These are phyloP conservation scores for Paradendryphiella salina DNA, from an alignment of 2,329 filamentous ascomycete genomes.

Conservation along the genomic window DNA sequence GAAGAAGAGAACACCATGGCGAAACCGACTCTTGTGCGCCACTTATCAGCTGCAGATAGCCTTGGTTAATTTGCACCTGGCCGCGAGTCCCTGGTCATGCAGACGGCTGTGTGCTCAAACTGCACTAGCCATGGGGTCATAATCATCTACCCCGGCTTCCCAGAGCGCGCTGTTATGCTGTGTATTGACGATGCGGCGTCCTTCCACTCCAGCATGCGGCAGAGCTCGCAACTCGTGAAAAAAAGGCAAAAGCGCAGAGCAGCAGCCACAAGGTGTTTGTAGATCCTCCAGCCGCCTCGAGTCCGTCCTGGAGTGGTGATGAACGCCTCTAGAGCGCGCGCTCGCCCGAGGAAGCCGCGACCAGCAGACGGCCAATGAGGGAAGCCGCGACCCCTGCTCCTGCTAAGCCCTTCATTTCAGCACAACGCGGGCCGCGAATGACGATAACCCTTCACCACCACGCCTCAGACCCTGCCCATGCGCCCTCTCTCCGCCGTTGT, in stretches of 20 bases:
- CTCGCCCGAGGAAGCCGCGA: background rate
- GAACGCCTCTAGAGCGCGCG: too few species aligned
- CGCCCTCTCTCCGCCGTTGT: background rate
- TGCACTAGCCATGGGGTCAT: constrained; percentile 18
- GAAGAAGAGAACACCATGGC: too few species aligned
- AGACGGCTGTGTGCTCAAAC: constrained; percentile 28
- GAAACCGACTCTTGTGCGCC: too few species aligned
- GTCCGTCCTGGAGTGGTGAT: too few species aligned
- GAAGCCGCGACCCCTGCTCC: constrained; percentile 20
- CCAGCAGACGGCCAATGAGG: constrained; percentile 20
- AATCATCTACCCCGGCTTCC: constrained; percentile 1
- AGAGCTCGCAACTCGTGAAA: background rate
- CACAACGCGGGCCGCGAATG: constrained; percentile 15
- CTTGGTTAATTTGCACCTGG: constrained; percentile 23
- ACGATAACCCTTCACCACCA: constrained; percentile 15
- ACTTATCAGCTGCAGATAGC: constrained; percentile 8
- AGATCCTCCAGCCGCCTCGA: too few species aligned
- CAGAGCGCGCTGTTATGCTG: background rate
- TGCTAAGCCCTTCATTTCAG: constrained; percentile 23
- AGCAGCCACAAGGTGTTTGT: too few species aligned
- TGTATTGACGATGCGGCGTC: background rate
- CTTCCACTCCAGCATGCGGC: background rate
- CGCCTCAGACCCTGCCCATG: background rate
- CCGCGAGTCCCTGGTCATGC: constrained; percentile 19
- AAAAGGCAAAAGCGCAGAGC: too few species aligned